phyloP scores from a whole-genome alignment of 176 grass and related monocot species.

The Carex pumila region DNA sequence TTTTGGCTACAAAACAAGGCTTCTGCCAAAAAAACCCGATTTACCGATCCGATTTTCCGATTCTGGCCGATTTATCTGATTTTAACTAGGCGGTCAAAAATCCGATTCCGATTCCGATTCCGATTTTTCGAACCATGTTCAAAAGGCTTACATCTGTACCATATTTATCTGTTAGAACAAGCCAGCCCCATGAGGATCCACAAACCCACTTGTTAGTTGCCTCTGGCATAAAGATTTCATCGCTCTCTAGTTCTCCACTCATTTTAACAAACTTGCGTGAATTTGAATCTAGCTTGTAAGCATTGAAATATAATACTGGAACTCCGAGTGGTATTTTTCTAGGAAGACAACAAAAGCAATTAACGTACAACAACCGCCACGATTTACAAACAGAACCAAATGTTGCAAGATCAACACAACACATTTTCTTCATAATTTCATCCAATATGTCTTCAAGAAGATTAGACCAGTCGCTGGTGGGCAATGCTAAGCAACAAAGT shows the following conservation, averaged over 20 bases:
- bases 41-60: too few species aligned
- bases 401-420: background rate
- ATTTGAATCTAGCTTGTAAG: background rate
- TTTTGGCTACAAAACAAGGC: too few species aligned
- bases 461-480: background rate
- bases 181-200: slow-evolving; percentile 17
- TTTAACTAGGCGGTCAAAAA: too few species aligned
- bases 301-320: background rate
- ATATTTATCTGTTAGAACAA: background rate
- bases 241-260: background rate
- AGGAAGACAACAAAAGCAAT: background rate
- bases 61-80: too few species aligned
- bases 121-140: too few species aligned
- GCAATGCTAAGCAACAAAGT: background rate
- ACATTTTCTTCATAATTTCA: background rate
- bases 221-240: background rate
- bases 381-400: background rate
- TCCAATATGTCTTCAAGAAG: background rate
- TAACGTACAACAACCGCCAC: background rate
- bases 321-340: background rate
- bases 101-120: too few species aligned
- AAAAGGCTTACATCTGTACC: background rate
- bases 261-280: background rate
- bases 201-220: slow-evolving; percentile 17
- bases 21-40: too few species aligned